A percentile compares a stretch with the other conserved stretches of the same genome.
Evolutionary conservation across 2,329 filamentous ascomycete species (phyloP).

Genomic region (Beauveria medogensis): DNA sequence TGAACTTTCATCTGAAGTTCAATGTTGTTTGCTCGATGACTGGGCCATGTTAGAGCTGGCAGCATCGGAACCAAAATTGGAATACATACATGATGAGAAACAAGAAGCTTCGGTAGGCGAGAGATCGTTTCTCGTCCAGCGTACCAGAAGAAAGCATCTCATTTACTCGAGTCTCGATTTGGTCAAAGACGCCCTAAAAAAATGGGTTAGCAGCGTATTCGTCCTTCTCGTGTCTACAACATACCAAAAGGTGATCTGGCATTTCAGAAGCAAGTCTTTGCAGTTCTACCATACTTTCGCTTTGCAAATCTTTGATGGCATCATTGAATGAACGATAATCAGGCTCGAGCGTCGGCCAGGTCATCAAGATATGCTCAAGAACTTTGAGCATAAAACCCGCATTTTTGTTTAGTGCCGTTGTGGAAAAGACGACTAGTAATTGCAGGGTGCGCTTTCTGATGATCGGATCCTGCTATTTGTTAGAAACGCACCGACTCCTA

Average conservation of each 20-base stretch:
- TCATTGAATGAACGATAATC: slow-evolving; percentile 72
- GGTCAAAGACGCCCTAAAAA: slow-evolving; percentile 67
- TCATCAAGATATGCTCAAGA: slow-evolving; percentile 82
- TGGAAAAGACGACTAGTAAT: slow-evolving; percentile 76
- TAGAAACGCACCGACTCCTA: slow-evolving; percentile 14
- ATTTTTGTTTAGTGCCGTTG: slow-evolving; percentile 68
- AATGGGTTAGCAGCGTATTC: slow-evolving; percentile 15
- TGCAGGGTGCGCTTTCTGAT: slow-evolving; percentile 77
- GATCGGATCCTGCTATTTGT: slow-evolving; percentile 55
- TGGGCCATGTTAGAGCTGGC: slow-evolving; percentile 23
- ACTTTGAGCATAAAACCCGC: slow-evolving; percentile 79
- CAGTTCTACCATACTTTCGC: slow-evolving; percentile 76
- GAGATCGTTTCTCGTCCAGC: slow-evolving; percentile 72
- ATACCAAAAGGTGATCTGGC: slow-evolving; percentile 76
- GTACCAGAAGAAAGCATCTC: slow-evolving; percentile 67
- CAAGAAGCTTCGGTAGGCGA: slow-evolving; percentile 81
- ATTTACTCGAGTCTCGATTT: slow-evolving; percentile 74
- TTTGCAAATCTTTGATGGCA: slow-evolving; percentile 80
- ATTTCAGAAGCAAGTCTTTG: slow-evolving; percentile 85
- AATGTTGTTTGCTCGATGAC: slow-evolving; percentile 72
- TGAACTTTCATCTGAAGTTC: slow-evolving; percentile 62
- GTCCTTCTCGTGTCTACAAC: slow-evolving; percentile 15
- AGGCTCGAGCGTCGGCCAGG: slow-evolving; percentile 65
- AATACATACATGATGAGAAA: slow-evolving; percentile 74
- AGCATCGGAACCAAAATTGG: background rate